A percentile compares a stretch with the other conserved stretches of the same genome.
Evolutionary conservation across 176 grass and related monocot genomes (phyloP).

Genomic region (Bothriochloa decipiens): DNA sequence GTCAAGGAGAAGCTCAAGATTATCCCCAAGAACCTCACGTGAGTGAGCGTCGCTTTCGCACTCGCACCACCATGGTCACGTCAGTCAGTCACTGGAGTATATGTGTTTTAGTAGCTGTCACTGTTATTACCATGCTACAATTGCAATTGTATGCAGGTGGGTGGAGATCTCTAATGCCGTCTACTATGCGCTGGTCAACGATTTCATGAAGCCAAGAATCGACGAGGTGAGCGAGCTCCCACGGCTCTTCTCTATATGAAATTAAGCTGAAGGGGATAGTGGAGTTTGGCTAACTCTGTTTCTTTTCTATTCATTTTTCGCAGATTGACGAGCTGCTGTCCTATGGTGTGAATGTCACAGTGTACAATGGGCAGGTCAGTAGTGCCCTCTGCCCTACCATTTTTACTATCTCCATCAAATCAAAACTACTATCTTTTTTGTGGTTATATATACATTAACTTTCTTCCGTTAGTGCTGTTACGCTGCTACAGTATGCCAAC

Average conservation of each 20-base stretch:
- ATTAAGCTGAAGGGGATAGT: background rate
- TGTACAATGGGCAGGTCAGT: constrained; percentile 73
- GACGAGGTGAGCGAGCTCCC: constrained; percentile 44
- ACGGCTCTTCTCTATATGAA: background rate
- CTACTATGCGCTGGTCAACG: constrained; percentile 59
- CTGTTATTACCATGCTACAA: background rate
- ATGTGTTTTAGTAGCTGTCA: background rate
- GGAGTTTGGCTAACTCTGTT: background rate
- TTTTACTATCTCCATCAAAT: background rate
- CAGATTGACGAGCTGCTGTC: constrained; percentile 70
- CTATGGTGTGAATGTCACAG: constrained; percentile 65
- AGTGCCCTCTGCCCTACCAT: background rate
- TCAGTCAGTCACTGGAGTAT: too few species aligned
- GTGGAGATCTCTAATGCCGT: constrained; percentile 34
- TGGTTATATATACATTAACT: too few species aligned
- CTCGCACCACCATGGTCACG: too few species aligned
- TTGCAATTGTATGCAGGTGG: constrained; percentile 14
- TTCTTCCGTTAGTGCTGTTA: background rate
- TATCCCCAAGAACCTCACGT: constrained; percentile 58
- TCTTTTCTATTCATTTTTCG: background rate
- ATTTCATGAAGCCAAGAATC: constrained; percentile 91
- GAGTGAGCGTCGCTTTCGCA: background rate
- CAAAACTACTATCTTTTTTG: background rate
- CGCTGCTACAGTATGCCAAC: background rate
- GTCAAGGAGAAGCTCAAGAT: constrained; percentile 85